phyloP scores from a whole-genome alignment of 805 yeast genomes.

The Starmera quercuum region DNA sequence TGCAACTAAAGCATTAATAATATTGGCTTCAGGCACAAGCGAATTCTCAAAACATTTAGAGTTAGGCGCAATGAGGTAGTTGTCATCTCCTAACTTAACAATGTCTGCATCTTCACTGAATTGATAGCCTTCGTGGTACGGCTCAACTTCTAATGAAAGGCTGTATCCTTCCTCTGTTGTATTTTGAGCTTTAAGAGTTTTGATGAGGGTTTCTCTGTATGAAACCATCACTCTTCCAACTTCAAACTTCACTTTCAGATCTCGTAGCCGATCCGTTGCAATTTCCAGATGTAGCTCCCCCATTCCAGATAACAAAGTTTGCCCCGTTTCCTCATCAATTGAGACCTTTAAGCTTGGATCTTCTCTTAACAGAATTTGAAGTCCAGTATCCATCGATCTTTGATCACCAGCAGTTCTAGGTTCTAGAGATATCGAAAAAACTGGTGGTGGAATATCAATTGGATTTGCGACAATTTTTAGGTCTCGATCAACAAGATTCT shows the following conservation, averaged over 20 bases:
- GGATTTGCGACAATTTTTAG: constrained; percentile 53
- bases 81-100: constrained; percentile 25
- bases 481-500: constrained; percentile 40
- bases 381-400: constrained; percentile 62
- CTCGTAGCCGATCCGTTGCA: constrained; percentile 70
- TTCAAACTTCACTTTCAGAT: constrained; percentile 73
- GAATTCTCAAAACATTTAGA: neutral
- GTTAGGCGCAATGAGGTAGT: constrained; percentile 17
- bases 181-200: constrained; percentile 9
- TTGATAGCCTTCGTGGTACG: constrained; percentile 18
- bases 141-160: constrained; percentile 24
- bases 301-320: constrained; percentile 88
- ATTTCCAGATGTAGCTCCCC: constrained; percentile 95
- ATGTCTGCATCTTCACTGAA: constrained; percentile 21
- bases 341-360: constrained; percentile 80
- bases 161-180: constrained; percentile 18
- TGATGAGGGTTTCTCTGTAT: constrained; percentile 62
- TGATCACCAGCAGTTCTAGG: constrained; percentile 81
- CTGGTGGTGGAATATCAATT: constrained; percentile 84
- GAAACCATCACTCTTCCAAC: constrained; percentile 85
- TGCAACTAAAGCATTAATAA: constrained; percentile 47
- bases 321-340: constrained; percentile 81
- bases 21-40: constrained; percentile 32
- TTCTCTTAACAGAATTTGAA: constrained; percentile 63
- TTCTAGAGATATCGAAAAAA: constrained; percentile 77